Percentiles rank a stretch among this genome's conserved stretches.
These are phyloP conservation scores for Ananas comosus DNA, from an alignment of 176 grass and related monocot species.

Conservation along the genomic window DNA sequence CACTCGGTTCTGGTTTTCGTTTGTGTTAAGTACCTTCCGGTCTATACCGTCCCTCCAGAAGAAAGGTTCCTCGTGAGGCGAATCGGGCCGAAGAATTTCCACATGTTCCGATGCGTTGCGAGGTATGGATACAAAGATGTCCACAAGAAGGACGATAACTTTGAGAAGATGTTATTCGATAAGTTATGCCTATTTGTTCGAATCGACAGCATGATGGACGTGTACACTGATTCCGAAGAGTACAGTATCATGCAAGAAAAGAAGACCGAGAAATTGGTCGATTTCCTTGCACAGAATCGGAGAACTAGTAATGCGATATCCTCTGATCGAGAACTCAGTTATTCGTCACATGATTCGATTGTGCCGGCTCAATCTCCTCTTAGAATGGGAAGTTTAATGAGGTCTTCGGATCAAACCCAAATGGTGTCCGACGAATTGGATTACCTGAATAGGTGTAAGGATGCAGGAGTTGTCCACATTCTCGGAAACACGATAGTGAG, in stretches of 20 bases:
- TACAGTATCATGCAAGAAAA: slow-evolving; percentile 32
- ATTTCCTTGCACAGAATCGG: slow-evolving; percentile 20
- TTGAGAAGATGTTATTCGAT: slow-evolving; percentile 77
- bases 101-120: slow-evolving; percentile 83
- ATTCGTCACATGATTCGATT: slow-evolving; percentile 58
- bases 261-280: background rate
- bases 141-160: slow-evolving; percentile 89
- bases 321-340: slow-evolving; percentile 47
- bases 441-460: slow-evolving; percentile 79
- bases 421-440: slow-evolving; percentile 60
- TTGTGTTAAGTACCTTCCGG: slow-evolving; percentile 92
- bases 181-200: slow-evolving; percentile 48
- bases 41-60: slow-evolving; percentile 80
- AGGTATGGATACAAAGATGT: slow-evolving; percentile 94
- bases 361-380: slow-evolving; percentile 36
- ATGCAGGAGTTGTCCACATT: slow-evolving; percentile 91
- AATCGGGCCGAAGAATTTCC: slow-evolving; percentile 89
- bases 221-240: slow-evolving; percentile 72
- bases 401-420: slow-evolving; percentile 27
- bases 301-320: slow-evolving; percentile 21
- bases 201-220: slow-evolving; percentile 96
- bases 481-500: slow-evolving; percentile 89
- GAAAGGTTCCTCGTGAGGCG: slow-evolving; percentile 74
- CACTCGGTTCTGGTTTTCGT: slow-evolving; percentile 90
- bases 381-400: slow-evolving; percentile 4